Percentiles rank a stretch among this genome's conserved stretches.
phyloP scores from a whole-genome alignment of 148 eudicot species.

The Nepenthes mirabilis region DNA sequence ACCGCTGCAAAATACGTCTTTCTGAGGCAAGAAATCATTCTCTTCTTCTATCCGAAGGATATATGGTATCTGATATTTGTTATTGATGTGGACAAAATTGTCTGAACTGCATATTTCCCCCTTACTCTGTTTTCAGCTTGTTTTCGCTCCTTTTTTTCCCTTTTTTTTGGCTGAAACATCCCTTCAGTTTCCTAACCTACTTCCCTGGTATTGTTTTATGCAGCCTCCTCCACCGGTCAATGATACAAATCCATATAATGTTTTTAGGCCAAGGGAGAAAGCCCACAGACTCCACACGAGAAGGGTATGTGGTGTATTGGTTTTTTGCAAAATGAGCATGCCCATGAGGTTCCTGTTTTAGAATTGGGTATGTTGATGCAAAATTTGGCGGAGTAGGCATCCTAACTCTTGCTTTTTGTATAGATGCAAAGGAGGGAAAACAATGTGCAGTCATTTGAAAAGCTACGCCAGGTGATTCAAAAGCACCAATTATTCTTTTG shows the following conservation, averaged over 20 bases:
- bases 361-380: neutral
- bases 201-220: conserved; percentile 11
- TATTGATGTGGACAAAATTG: too few species aligned
- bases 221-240: conserved; percentile 99
- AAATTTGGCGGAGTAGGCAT: neutral
- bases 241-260: conserved; percentile 96
- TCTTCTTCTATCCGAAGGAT: too few species aligned
- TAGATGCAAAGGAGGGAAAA: conserved; percentile 99
- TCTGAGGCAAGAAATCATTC: too few species aligned
- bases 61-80: neutral
- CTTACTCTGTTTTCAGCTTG: too few species aligned
- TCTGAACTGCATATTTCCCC: too few species aligned
- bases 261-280: conserved; percentile 96
- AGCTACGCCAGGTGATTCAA: conserved; percentile 77
- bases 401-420: conserved; percentile 2
- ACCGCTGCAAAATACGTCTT: too few species aligned
- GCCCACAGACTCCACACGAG: conserved; percentile 93
- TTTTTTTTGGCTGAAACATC: too few species aligned
- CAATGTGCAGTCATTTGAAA: conserved; percentile 97
- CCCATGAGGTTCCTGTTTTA: neutral
- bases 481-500: neutral
- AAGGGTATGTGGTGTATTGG: conserved; percentile 43
- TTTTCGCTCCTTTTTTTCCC: neutral
- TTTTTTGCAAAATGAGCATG: neutral
- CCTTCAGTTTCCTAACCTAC: neutral